Evolutionary conservation across 192 early-diverging fungal genomes (phyloP), one percentile per base, ranked within the genome.

Genomic region (Backusella liffmaniae): DNA sequence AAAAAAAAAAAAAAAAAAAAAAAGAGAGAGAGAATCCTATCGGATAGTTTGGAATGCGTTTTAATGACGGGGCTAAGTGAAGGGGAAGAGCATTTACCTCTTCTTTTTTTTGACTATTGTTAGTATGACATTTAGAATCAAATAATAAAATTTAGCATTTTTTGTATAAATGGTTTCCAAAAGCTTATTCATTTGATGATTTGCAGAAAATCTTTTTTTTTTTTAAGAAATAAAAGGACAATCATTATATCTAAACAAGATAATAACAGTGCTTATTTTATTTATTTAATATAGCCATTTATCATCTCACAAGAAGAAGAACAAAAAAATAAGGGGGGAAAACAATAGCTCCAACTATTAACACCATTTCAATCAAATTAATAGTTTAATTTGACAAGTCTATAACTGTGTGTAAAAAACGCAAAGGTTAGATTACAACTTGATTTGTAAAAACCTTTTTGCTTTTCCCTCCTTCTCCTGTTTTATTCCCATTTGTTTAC

Each of bases 341-440:
- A 59, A 53, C 53, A 59, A 49, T 49, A 49, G 46, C 16, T 59
- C 5, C 9, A 26, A 26, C 53, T 59, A 59, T 59, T 59, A 59
- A 26, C 53, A 59, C 53, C 26, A 59, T 62, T 62, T 26, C 26
- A 21, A 53, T 23, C 18, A 23, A 62, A 62, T 62, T 62, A 62
- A 62, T 62, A 62, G 56, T 62, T 62, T 62, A 62, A 62, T 62
- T 62, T 62, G 21, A 62, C 56, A 62, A 62, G 56, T 62, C 18
- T 69, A 69, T 69, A 49, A n/a, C 46, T 18, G 16, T 49, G 18
- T 49, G 46, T 44, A 16, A 16, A 44, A 44, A 39, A 0, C 15
- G 4, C 46, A 49, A 49, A 49, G 46, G 46, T 49, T 49, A 49
- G 18, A 49, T 49, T 49, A 49, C 46, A 49, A 49, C 46, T 49